Percentiles rank a stretch among this genome's conserved stretches.
phyloP scores from a whole-genome alignment of 2,329 filamentous ascomycete species.

The Fusarium sp. region DNA sequence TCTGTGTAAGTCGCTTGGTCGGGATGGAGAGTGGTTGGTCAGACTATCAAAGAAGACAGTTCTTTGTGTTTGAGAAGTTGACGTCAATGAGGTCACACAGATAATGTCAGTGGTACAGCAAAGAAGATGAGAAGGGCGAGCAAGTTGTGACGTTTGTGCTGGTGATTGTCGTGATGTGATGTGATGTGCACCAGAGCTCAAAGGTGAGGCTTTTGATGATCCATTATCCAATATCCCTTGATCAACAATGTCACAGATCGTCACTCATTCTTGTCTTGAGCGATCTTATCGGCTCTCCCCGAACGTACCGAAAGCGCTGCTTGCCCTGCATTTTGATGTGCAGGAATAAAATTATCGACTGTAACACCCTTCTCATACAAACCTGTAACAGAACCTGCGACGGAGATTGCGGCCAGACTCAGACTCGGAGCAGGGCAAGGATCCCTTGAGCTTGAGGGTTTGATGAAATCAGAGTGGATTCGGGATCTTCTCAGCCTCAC shows the following conservation, averaged over 20 bases:
- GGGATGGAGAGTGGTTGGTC: constrained; percentile 15
- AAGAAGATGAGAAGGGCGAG: constrained; percentile 4
- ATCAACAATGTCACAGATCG: not conserved
- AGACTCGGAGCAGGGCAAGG: constrained; percentile 14
- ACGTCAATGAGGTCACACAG: constrained; percentile 16
- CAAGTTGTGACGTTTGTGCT: not conserved
- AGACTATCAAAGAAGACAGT: not conserved
- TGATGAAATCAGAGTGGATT: constrained; percentile 12
- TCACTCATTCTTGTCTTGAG: not conserved
- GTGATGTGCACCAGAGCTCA: constrained; percentile 1
- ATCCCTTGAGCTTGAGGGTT: not conserved
- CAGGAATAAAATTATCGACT: constrained; percentile 1
- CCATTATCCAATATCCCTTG: constrained; percentile 2
- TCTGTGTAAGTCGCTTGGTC: constrained; percentile 20
- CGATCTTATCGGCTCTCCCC: constrained; percentile 7
- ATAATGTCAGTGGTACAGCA: not conserved
- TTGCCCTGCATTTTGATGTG: constrained; percentile 19
- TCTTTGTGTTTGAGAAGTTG: not conserved
- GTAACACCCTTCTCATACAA: constrained; percentile 24
- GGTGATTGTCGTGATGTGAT: constrained; percentile 17
- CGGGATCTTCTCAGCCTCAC: constrained; percentile 27
- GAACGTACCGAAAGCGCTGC: not conserved
- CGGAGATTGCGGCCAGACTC: constrained; percentile 27
- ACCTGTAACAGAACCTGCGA: constrained; percentile 39
- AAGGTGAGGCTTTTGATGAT: constrained; percentile 25